Base-by-base conservation (phyloP, 1,139 yeast genomes). In the Scheffersomyces segobiensis region DNA sequence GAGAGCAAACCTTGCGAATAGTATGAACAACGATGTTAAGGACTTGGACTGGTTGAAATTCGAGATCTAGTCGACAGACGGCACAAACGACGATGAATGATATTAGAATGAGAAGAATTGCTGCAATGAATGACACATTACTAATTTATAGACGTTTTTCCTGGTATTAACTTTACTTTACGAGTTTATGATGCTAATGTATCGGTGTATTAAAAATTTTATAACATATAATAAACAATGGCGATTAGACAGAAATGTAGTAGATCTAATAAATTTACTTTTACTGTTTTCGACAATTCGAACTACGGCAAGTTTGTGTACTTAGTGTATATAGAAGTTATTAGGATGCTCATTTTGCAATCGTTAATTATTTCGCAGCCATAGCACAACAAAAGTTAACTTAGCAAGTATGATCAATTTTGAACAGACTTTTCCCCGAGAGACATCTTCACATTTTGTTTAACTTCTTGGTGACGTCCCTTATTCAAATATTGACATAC, bases 11-110 rank as follows among this genome's bases (percentile, higher is more conserved):
- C 22, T 24, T 39, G 32, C 51, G 20, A 57, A 54, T 50, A 55
- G 58, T 55, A 59, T 49, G 50, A 60, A 60, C 49, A 60, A 64
- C 50, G 70, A 64, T 17, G 57, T 63, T 26, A 65, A 70, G 54
- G 83, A 80, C 63, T 72, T 80, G 56, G 84, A 80, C 60, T 80
- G 84, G 84, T 71, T 80, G 59, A 80, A 79, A 64, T 80, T 80
- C 65, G 84, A 79, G 59, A 71, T 80, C 20, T 78, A 69, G 59
- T 20, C n/a, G 18, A 20, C 7, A 32, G 42, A 10, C 5, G 2
- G 17, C 17, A 32, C 14, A 17, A 32, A 32, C 42, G 42, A 32
- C 17, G 12, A 32, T 32, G 42, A 32, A 32, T 32, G 42, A 32
- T 14, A 32, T 32, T 32, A 32, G 42, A 32, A 32, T 12, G 42